phyloP scores from a whole-genome alignment of 2,329 filamentous ascomycete species.

The Microsporum canis region DNA sequence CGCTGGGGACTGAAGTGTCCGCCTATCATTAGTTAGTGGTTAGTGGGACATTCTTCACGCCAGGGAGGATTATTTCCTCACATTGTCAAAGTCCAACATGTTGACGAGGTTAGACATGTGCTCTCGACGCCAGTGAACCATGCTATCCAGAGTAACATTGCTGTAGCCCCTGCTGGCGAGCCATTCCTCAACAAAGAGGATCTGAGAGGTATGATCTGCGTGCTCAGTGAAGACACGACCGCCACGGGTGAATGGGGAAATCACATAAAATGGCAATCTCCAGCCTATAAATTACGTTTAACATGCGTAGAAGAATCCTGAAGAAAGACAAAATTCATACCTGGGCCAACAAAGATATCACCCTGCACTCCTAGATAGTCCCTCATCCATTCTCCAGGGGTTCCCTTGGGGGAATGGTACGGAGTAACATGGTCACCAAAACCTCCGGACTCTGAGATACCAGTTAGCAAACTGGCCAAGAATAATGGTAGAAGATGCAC shows the following conservation, averaged over 20 bases:
- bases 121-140: conserved; percentile 37
- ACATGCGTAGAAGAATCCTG: not conserved
- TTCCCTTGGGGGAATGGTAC: conserved; percentile 39
- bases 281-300: conserved; percentile 24
- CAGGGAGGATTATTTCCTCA: conserved; percentile 11
- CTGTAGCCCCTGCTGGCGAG: conserved; percentile 34
- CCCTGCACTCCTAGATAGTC: conserved; percentile 35
- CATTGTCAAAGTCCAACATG: conserved; percentile 36
- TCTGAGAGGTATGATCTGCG: conserved; percentile 46
- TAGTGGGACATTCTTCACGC: not conserved
- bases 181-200: conserved; percentile 45
- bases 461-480: not conserved
- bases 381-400: conserved; percentile 43
- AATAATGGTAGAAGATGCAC: not conserved
- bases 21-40: conserved; percentile 25
- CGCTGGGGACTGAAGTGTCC: conserved; percentile 37
- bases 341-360: conserved; percentile 35
- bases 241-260: conserved; percentile 46
- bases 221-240: conserved; percentile 45
- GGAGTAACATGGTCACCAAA: conserved; percentile 47
- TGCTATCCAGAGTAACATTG: conserved; percentile 32
- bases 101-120: conserved; percentile 41
- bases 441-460: conserved; percentile 39
- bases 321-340: conserved; percentile 10
- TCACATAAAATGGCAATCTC: conserved; percentile 45